Evolutionary conservation across 306 rosid genomes (phyloP), one percentile per base, ranked within the genome.

Genomic region (Betula pendula): DNA sequence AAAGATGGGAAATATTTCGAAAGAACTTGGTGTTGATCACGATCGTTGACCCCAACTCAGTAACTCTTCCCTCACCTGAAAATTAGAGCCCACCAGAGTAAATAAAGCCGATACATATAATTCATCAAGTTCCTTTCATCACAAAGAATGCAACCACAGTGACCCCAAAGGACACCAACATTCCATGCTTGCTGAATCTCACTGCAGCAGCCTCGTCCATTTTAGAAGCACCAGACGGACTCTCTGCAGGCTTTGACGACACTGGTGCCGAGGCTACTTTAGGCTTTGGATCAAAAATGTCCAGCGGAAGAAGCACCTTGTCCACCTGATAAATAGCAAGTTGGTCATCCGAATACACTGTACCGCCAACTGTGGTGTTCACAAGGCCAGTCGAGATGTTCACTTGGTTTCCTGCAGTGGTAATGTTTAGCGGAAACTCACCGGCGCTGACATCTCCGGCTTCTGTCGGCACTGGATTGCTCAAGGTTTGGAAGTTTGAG

Each of bases 381-480:
- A 82, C 86, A 2, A 85, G 63, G 3, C 84, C 86, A 19, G 88
- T 85, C 1, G 86, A 79, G 3, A 85, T 75, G 66, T 81, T 81
- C 15, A 85, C 86, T 7, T 78, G 59, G 59, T 55, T 81, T n/a
- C 86, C 84, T 2, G 80, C 60, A 4, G 81, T 82, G 20, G 81
- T 85, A 3, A 82, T 48, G 68, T 82, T 85, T 3, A 85, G 70
- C 0, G 85, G 88, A 38, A 47, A 81, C 56, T 85, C 88, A 8
- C 47, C 27, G 15, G 25, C 47, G 5, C 52, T 55, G 9, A 63
- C 60, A 40, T 79, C 85, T 66, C 86, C 84, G 25, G 84, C 88
- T 68, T 85, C 83, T 2, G 88, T 85, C 1, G 71, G 67, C 12
- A 85, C 81, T 8, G 88, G 88, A 65, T 85, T 85, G 77, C 86